phyloP scores from a whole-genome alignment of 2,329 filamentous ascomycete species.

The Aureobasidium leucospermi region DNA sequence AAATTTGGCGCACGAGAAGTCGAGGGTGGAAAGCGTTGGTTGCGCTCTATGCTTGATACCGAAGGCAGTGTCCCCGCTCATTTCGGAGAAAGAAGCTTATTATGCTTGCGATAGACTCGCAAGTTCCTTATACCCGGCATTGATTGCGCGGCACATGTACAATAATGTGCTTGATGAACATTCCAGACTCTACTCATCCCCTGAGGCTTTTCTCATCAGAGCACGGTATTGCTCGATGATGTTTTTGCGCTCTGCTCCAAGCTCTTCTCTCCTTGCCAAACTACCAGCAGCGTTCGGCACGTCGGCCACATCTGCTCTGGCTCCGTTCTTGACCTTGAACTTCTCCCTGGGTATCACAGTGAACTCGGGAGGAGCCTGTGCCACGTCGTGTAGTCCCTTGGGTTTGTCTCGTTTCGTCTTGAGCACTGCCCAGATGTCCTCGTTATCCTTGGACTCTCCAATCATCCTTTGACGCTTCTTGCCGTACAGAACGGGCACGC shows the following conservation, averaged over 20 bases:
- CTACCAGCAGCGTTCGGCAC: conserved; percentile 64
- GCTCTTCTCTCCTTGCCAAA: conserved; percentile 63
- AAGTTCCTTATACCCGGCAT: neutral
- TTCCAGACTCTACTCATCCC: neutral
- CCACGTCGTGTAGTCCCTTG: conserved; percentile 50
- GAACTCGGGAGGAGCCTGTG: conserved; percentile 68
- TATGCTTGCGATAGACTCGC: conserved; percentile 53
- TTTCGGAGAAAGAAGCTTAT: conserved; percentile 74
- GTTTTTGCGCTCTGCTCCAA: conserved; percentile 59
- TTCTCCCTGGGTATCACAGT: conserved; percentile 55
- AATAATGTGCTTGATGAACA: neutral
- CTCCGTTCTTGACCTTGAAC: conserved; percentile 58
- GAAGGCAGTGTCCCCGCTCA: conserved; percentile 63
- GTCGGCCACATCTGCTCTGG: conserved; percentile 59
- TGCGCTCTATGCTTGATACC: conserved; percentile 63
- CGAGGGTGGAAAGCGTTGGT: conserved; percentile 73
- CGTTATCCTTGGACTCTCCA: conserved; percentile 45
- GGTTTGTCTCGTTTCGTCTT: conserved; percentile 56
- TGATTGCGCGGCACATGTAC: neutral
- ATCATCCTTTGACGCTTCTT: conserved; percentile 37
- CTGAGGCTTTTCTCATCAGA: conserved; percentile 46
- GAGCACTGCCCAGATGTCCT: conserved; percentile 72
- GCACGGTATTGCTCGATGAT: conserved; percentile 69
- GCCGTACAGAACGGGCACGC: conserved; percentile 49
- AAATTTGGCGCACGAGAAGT: conserved; percentile 82